Evolutionary conservation across 495 filamentous ascomycete species (phyloP).

Genomic region (Thermothielavioides terrestris): DNA sequence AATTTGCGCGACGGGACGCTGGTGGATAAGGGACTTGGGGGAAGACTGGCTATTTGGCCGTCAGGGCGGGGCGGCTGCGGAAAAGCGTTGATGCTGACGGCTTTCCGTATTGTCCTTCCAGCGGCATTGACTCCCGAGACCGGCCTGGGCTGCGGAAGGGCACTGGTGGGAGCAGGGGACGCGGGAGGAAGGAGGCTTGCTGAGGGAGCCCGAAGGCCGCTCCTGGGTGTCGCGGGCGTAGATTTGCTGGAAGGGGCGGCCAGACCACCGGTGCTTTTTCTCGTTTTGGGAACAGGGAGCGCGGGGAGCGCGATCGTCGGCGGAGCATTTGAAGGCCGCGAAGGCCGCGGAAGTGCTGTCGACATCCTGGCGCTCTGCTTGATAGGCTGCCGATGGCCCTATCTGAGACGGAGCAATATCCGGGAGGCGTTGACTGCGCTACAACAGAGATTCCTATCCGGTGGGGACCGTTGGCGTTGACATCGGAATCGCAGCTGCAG

Average conservation of each 20-base stretch:
- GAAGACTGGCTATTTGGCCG: conserved; percentile 45
- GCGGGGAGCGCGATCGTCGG: conserved; percentile 59
- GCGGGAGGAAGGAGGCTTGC: conserved; percentile 35
- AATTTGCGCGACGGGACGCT: conserved; percentile 35
- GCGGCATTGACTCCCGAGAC: conserved; percentile 44
- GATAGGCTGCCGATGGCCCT: background rate
- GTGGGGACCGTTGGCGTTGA: background rate
- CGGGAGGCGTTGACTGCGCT: background rate
- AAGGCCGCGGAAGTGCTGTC: conserved; percentile 55
- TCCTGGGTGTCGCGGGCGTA: conserved; percentile 44
- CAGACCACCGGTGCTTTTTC: conserved; percentile 49
- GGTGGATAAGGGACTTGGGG: conserved; percentile 51
- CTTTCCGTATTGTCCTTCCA: conserved; percentile 64
- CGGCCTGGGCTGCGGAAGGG: conserved; percentile 44
- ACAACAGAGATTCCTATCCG: background rate
- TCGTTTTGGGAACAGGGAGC: conserved; percentile 60
- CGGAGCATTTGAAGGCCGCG: conserved; percentile 53
- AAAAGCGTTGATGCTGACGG: conserved; percentile 84
- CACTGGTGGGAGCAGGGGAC: conserved; percentile 40
- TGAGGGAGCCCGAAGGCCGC: conserved; percentile 55
- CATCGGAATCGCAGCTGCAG: background rate
- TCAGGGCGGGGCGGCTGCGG: conserved; percentile 73
- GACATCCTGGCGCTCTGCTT: conserved; percentile 38
- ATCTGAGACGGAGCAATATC: background rate
- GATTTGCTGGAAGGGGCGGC: conserved; percentile 39